Conservation (phyloP, 164 flowering plant genomes). For the Magnolia kwangsiensis region DNA sequence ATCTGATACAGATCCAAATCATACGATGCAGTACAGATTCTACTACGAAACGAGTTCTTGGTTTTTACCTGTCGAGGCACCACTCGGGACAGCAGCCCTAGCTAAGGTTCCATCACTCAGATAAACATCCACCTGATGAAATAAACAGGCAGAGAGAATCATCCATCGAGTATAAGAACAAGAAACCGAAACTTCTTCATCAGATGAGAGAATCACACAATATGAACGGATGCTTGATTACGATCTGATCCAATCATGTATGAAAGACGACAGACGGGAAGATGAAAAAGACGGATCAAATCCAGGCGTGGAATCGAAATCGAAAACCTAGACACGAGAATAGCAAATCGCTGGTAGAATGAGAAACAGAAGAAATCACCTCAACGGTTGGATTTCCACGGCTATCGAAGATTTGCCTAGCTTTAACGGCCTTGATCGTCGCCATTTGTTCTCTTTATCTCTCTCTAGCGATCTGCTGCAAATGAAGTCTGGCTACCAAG, state of each 20-base stretch:
- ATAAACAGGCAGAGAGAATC: not conserved
- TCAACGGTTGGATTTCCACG: slow-evolving; percentile 66
- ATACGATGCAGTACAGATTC: not conserved
- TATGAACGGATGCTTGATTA: too few species aligned
- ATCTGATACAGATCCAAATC: not conserved
- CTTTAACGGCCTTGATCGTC: slow-evolving; percentile 43
- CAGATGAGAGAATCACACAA: not conserved
- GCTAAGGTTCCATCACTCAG: slow-evolving; percentile 39
- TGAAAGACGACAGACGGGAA: not conserved
- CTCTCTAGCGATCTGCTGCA: not conserved
- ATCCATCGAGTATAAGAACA: not conserved
- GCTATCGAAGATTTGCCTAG: slow-evolving; percentile 62
- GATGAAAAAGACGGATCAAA: not conserved
- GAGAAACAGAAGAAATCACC: slow-evolving; percentile 17
- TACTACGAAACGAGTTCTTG: not conserved
- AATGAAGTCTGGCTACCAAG: not conserved
- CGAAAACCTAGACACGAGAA: not conserved
- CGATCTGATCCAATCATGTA: not conserved
- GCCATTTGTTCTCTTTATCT: slow-evolving; percentile 20
- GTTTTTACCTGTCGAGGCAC: slow-evolving; percentile 55
- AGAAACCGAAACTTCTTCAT: not conserved
- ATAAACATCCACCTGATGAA: slow-evolving; percentile 41
- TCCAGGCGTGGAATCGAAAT: not conserved
- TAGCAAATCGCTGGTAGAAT: not conserved
- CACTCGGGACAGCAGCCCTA: slow-evolving; percentile 73